Evolutionary conservation across 1,284 basidiomycete species (phyloP).

Genomic region (Cutaneotrichosporon sp.): DNA sequence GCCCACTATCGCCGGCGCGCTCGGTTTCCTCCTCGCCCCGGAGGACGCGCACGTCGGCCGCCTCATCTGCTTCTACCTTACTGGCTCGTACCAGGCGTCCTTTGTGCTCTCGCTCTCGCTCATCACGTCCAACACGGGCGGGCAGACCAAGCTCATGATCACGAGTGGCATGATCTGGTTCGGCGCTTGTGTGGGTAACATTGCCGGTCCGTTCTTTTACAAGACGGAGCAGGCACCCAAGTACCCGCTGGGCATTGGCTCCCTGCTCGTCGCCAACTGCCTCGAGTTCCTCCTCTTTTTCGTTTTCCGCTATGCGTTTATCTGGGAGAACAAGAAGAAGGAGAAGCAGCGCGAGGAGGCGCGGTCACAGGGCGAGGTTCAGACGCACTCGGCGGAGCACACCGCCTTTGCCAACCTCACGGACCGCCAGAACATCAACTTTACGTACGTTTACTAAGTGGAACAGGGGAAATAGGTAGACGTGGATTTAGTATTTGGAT

Average conservation of each 20-base stretch:
- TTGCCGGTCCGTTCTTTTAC: constrained; percentile 51
- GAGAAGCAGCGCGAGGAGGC: constrained; percentile 33
- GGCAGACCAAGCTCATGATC: constrained; percentile 52
- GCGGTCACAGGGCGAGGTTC: background rate
- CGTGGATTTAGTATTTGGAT: too few species aligned
- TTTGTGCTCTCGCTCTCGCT: constrained; percentile 53
- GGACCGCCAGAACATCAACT: constrained; percentile 45
- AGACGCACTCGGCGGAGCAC: constrained; percentile 13
- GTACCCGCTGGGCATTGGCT: constrained; percentile 51
- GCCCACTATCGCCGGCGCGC: constrained; percentile 45
- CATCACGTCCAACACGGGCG: constrained; percentile 52
- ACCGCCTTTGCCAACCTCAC: constrained; percentile 45
- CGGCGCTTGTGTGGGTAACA: constrained; percentile 49
- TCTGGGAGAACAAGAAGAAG: constrained; percentile 48
- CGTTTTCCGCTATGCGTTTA: constrained; percentile 48
- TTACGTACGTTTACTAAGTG: constrained; percentile 15
- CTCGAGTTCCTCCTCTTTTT: constrained; percentile 48
- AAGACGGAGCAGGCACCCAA: constrained; percentile 44
- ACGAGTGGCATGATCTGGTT: constrained; percentile 44
- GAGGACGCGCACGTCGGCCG: constrained; percentile 43
- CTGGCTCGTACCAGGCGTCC: constrained; percentile 50
- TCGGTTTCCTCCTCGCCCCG: constrained; percentile 49
- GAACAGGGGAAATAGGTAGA: background rate
- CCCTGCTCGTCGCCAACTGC: constrained; percentile 46
- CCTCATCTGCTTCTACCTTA: constrained; percentile 56